Percentiles rank a stretch among this genome's conserved stretches.
Evolutionary conservation across 2,329 filamentous ascomycete genomes (phyloP).

Genomic region (Colletotrichum musae): DNA sequence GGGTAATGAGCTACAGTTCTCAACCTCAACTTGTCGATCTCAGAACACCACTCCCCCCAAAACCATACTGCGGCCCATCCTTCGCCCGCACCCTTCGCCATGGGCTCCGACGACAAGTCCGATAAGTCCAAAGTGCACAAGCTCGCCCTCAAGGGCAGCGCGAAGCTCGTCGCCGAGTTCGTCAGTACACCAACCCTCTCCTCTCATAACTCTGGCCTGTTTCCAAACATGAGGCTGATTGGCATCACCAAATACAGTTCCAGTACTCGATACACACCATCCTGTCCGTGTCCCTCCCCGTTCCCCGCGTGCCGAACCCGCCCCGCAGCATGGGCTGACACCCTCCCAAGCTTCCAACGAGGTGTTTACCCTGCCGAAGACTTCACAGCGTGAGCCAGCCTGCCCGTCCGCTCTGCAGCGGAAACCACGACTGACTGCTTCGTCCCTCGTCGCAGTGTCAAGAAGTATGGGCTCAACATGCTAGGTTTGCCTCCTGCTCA

Average conservation of each 20-base stretch:
- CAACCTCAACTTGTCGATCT: not conserved
- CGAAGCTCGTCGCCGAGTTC: constrained; percentile 95
- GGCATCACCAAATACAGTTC: constrained; percentile 68
- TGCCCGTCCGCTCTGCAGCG: not conserved
- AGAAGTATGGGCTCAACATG: constrained; percentile 99
- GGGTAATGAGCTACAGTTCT: not conserved
- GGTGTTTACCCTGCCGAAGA: constrained; percentile 93
- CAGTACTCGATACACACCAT: constrained; percentile 99
- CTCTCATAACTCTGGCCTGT: not conserved
- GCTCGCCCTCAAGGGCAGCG: constrained; percentile 86
- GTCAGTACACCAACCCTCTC: constrained; percentile 66
- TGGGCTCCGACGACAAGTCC: constrained; percentile 62
- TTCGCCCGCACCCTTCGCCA: not conserved
- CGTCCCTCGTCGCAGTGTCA: constrained; percentile 68
- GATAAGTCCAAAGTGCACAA: constrained; percentile 89
- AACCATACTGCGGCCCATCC: too few species aligned
- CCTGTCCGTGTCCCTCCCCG: constrained; percentile 69
- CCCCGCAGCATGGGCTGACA: constrained; percentile 21
- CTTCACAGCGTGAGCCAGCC: constrained; percentile 82
- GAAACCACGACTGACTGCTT: not conserved
- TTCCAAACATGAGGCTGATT: constrained; percentile 41
- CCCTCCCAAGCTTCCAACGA: constrained; percentile 79
- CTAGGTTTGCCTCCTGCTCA: constrained; percentile 69
- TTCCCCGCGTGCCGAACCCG: not conserved
- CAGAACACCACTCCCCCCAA: not conserved